Evolutionary conservation across 768 basidiomycete genomes (phyloP).

Genomic region (Macrolepiota fuliginosa): DNA sequence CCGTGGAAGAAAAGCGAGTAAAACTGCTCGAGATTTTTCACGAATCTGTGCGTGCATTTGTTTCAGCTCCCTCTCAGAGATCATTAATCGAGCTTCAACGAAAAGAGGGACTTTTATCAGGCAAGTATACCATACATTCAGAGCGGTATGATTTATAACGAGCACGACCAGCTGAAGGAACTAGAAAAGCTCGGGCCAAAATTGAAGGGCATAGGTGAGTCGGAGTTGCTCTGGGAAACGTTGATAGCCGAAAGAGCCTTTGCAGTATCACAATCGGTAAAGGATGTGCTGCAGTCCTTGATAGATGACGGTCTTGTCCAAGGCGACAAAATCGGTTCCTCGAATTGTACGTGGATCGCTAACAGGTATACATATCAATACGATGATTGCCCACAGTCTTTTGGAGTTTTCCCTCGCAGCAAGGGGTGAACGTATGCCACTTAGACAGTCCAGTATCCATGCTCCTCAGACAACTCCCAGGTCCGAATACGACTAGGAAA

Average conservation of each 20-base stretch:
- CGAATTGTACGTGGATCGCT: constrained; percentile 66
- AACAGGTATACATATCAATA: constrained; percentile 23
- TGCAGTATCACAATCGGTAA: constrained; percentile 85
- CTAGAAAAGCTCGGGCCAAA: constrained; percentile 88
- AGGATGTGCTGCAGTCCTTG: constrained; percentile 86
- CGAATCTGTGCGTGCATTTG: constrained; percentile 60
- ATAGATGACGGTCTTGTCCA: constrained; percentile 86
- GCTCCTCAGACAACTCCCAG: constrained; percentile 29
- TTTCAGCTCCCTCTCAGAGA: neutral
- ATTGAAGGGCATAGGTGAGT: constrained; percentile 83
- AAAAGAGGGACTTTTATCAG: constrained; percentile 73
- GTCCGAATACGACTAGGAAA: constrained; percentile 53
- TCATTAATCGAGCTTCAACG: neutral
- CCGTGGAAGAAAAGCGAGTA: constrained; percentile 85
- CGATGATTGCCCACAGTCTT: constrained; percentile 55
- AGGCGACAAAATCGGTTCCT: constrained; percentile 90
- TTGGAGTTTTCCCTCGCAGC: constrained; percentile 94
- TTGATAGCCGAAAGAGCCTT: neutral
- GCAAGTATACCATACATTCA: neutral
- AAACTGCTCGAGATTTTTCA: constrained; percentile 92
- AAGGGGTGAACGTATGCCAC: constrained; percentile 65
- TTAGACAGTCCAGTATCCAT: constrained; percentile 5
- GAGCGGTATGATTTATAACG: neutral
- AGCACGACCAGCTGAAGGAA: constrained; percentile 71
- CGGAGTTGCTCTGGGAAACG: neutral